Conservation (phyloP, 805 yeast genomes). For the Suhomyces kilbournensis region DNA sequence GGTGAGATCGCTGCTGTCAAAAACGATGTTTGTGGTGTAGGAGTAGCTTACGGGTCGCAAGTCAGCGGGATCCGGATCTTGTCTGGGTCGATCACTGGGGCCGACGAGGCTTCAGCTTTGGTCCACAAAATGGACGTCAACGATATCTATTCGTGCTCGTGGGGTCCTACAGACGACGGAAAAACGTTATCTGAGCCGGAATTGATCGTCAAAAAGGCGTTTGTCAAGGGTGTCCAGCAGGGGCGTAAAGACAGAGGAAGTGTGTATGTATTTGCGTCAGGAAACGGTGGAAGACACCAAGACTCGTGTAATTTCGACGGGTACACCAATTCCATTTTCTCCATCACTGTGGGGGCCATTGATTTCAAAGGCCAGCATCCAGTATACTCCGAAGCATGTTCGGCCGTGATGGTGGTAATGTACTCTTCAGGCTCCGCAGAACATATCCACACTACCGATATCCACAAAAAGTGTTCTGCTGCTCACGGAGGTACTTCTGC, state of each 20-base stretch:
- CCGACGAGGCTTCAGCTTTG: slow-evolving; percentile 89
- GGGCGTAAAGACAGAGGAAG: slow-evolving; percentile 85
- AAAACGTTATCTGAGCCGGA: slow-evolving; percentile 83
- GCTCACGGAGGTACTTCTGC: slow-evolving; percentile 97
- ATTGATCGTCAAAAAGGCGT: slow-evolving; percentile 69
- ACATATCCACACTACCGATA: slow-evolving; percentile 84
- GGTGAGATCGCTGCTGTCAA: slow-evolving; percentile 93
- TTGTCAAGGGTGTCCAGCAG: slow-evolving; percentile 76
- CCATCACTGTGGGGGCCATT: slow-evolving; percentile 91
- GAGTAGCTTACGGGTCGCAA: slow-evolving; percentile 85
- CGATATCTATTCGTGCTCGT: slow-evolving; percentile 93
- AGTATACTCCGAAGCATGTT: slow-evolving; percentile 84
- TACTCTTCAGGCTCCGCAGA: slow-evolving; percentile 90
- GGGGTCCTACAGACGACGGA: slow-evolving; percentile 98
- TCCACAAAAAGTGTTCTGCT: slow-evolving; percentile 63
- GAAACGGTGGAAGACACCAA: slow-evolving; percentile 80
- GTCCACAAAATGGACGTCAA: slow-evolving; percentile 76
- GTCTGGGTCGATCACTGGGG: slow-evolving; percentile 74
- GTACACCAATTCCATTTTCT: slow-evolving; percentile 91
- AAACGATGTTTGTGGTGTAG: slow-evolving; percentile 90
- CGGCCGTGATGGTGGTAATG: slow-evolving; percentile 92
- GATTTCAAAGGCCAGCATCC: slow-evolving; percentile 89
- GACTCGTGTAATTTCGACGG: slow-evolving; percentile 98
- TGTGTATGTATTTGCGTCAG: slow-evolving; percentile 91
- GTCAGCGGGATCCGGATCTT: slow-evolving; percentile 90